These are phyloP conservation scores for Pseudogymnoascus sp. DNA, from an alignment of 2,329 filamentous ascomycete species.

Conservation along the genomic window DNA sequence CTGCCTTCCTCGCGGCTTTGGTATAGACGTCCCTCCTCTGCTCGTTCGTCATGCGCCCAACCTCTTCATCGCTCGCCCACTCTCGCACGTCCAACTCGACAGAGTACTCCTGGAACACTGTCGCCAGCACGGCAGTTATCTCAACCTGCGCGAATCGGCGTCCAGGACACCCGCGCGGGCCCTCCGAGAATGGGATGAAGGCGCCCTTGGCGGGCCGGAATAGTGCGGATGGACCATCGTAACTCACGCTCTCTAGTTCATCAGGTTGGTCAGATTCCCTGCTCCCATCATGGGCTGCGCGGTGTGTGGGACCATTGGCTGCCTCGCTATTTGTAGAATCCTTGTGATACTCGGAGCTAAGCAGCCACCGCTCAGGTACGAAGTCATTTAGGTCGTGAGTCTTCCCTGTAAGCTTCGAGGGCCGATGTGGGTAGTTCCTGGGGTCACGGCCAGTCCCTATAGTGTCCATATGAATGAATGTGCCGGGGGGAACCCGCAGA, in stretches of 20 bases:
- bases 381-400: constrained; percentile 40
- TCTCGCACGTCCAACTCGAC: constrained; percentile 23
- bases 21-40: constrained; percentile 20
- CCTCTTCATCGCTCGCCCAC: constrained; percentile 23
- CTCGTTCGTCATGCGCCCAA: constrained; percentile 16
- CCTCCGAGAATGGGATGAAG: constrained; percentile 23
- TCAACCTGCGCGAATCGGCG: constrained; percentile 30
- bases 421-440: constrained; percentile 40
- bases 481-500: constrained; percentile 19
- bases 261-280: background rate
- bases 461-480: constrained; percentile 37
- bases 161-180: constrained; percentile 27
- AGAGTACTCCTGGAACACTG: constrained; percentile 20
- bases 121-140: constrained; percentile 26
- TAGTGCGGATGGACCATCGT: background rate
- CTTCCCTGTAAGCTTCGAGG: constrained; percentile 12
- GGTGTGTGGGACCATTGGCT: background rate
- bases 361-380: constrained; percentile 48
- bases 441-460: constrained; percentile 44
- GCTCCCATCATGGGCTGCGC: background rate
- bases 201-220: constrained; percentile 23
- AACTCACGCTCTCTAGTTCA: background rate
- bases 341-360: background rate
- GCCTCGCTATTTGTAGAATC: constrained; percentile 26
- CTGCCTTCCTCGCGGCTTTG: constrained; percentile 16